Base-by-base conservation (phyloP, 2,329 filamentous ascomycete genomes). In the Nigrospora sphaerica region DNA sequence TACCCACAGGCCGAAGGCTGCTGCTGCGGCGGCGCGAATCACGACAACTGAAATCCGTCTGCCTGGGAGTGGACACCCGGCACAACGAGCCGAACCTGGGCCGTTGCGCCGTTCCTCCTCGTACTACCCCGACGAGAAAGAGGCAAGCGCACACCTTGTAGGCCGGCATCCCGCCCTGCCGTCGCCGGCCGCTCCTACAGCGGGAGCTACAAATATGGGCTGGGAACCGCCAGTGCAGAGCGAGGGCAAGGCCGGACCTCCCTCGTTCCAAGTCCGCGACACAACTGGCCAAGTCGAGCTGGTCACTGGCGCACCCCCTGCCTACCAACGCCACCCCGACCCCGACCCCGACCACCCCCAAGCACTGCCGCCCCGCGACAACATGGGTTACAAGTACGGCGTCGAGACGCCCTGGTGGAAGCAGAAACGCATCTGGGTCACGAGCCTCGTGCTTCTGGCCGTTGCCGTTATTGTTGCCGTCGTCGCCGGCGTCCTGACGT, bases 341-440 rank as follows among this genome's bases (percentile, higher is more conserved):
- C 23, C 6, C 23, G 6, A 28, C 7, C 7, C 23, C 23, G 23
- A 28, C 19, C 19, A 23, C 10, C 23, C 23, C 14, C 32, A 32
- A 35, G 23, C 41, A 16, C 34, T 52, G 35, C 49, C 49, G 12
- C 48, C 46, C n/a, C 49, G 45, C 49, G 36, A 46, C 28, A 52
- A 54, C 38, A 60, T 62, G 59, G 41, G 38, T n/a, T 47, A 45
- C 39, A 42, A 50, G n/a, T 35, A 35, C 12, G 42, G 42, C 33
- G 32, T 42, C 12, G 32, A 42, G 60, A 68, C 80, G 50, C 71
- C 73, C 0, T 66, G 67, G 42, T 67, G 67, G 40, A 84, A 80
- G 80, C 64, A 71, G 36, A 72, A 73, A 57, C 72, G 69, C 48
- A 68, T 64, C 12, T 82, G 74, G 73, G 57, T 69, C 18, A 62